phyloP scores from a whole-genome alignment of 208 protist species.

The Acanthamoeba royreba region DNA sequence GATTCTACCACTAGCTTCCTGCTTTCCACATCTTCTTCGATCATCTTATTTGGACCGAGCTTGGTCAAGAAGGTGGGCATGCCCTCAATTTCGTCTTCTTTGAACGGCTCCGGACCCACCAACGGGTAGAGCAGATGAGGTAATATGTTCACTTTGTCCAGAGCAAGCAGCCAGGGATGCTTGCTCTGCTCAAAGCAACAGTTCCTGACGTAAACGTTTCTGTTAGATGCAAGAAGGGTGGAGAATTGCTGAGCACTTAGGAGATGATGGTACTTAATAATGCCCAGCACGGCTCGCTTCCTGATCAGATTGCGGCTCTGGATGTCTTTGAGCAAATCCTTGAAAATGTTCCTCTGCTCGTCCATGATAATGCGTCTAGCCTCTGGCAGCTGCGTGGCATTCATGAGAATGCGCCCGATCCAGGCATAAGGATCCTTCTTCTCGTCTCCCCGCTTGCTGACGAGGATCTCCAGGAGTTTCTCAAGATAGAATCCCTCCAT shows the following conservation, averaged over 20 bases:
- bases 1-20: background rate
- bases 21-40: background rate
- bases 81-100: background rate
- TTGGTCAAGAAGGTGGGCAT: background rate
- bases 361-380: background rate
- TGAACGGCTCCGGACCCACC: conserved; percentile 4
- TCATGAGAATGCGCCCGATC: background rate
- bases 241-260: background rate
- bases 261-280: background rate
- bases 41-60: background rate
- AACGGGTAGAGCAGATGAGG: background rate
- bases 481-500: conserved; percentile 31
- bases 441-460: conserved; percentile 10
- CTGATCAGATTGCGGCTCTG: conserved; percentile 11
- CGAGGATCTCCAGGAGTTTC: conserved; percentile 17
- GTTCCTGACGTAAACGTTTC: background rate
- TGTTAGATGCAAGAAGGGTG: too few relatives aligned
- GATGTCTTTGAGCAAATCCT: background rate
- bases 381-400: background rate
- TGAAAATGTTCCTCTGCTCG: background rate
- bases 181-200: conserved; percentile 34
- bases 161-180: background rate
- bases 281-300: background rate
- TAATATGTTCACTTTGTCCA: conserved; percentile 25
- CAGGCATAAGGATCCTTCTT: conserved; percentile 36